Base-by-base conservation (phyloP, 2,329 filamentous ascomycete species). In the Davidsoniella australis region DNA sequence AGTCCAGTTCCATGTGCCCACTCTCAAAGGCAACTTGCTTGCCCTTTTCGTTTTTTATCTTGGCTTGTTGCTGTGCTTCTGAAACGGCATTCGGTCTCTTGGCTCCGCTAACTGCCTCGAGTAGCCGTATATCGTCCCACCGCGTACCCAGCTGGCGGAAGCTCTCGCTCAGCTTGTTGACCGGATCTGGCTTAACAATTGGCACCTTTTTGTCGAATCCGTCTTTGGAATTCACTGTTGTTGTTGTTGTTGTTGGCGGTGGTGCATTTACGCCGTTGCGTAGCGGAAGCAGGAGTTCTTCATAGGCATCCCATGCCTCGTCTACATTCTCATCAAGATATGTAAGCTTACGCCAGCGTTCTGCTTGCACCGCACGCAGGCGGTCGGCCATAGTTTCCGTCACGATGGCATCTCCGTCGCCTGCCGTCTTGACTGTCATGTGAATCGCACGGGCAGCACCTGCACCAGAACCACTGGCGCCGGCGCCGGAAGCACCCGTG, bases 291-390 rank as follows among this genome's bases (percentile, higher is more conserved):
- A 94, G 73, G 54, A 78, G 80, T 56, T 82, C 76, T 51, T 80
- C 73, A 62, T 87, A 94, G 29, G 79, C 72, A 26, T 76, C 73
- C 76, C 85, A 94, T 3, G 86, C 80, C 51, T 77, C 74, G 54
- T 78, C 72, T 49, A 78, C 76, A 58, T 91, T 82, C 62, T 93
- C 85, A 60, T 94, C 85, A 47, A 82, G 73, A 68, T 88, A 95
- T 54, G 77, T 71, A 62, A 94, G 73, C 54, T 72, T 75, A 55
- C 77, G 75, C 91, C 91, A 98, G 50, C 72, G 68, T 61, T 98
- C 89, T 47, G 78, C 75, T 66, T 93, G 84, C 41, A 93, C 86
- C 41, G 72, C 67, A 57, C 82, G 77, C 55, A 96, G 74, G 26
- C 86, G 77, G 59, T 82, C 73, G 54, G 75, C 80, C 69, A 82